A percentile compares a stretch with the other conserved stretches of the same genome.
These are phyloP conservation scores for Ramalina intermedia DNA, from an alignment of 495 filamentous ascomycete genomes.

Conservation along the genomic window DNA sequence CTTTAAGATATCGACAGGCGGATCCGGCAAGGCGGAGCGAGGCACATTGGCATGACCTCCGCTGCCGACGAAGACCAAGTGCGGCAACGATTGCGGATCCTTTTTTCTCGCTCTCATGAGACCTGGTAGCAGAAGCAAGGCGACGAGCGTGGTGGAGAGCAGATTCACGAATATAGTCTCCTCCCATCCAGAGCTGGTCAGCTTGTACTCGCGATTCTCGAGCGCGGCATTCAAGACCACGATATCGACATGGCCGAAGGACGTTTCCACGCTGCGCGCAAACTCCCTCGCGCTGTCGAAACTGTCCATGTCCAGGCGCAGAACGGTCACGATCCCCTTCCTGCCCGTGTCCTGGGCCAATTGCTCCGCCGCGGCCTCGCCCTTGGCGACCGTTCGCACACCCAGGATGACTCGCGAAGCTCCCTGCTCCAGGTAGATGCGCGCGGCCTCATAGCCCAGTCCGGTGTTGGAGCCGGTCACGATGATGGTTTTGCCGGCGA, in stretches of 20 bases:
- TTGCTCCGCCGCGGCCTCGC: slow-evolving; percentile 24
- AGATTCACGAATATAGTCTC: slow-evolving; percentile 39
- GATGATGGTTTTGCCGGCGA: slow-evolving; percentile 30
- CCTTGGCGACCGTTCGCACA: slow-evolving; percentile 34
- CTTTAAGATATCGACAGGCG: not conserved
- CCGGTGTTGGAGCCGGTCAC: slow-evolving; percentile 40
- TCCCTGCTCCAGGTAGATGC: slow-evolving; percentile 30
- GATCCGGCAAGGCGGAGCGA: no score
- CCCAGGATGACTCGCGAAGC: slow-evolving; percentile 38
- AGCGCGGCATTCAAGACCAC: slow-evolving; percentile 34
- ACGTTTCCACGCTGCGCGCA: slow-evolving; percentile 20
- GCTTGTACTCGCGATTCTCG: slow-evolving; percentile 8
- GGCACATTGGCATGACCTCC: no score
- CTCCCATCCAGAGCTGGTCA: slow-evolving; percentile 3
- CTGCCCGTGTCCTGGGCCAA: slow-evolving; percentile 23
- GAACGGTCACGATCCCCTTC: slow-evolving; percentile 31
- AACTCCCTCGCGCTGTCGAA: slow-evolving; percentile 27
- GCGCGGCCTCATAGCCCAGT: slow-evolving; percentile 35
- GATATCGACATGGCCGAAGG: slow-evolving; percentile 25
- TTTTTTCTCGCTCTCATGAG: not conserved
- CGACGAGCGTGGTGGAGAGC: slow-evolving; percentile 32
- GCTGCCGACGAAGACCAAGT: no score
- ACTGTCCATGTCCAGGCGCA: slow-evolving; percentile 39
- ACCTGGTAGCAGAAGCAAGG: slow-evolving; percentile 20
- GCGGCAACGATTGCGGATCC: no score